Conservation (phyloP, 2,329 filamentous ascomycete species). For the Pezicula carpinea region DNA sequence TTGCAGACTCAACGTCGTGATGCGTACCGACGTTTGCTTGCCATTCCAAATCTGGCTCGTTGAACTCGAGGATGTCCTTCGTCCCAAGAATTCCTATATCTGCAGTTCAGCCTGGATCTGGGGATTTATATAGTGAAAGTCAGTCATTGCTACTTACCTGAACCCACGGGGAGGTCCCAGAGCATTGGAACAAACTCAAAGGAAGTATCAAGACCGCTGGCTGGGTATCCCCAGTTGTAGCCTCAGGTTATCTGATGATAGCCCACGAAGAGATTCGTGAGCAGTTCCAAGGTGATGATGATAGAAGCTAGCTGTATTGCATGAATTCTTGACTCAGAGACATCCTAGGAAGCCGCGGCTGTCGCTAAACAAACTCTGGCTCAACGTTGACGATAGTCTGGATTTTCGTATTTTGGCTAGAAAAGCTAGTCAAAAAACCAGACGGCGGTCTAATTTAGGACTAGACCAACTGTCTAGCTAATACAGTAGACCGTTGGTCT, state of each 20-base stretch:
- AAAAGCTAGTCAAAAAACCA: too few species aligned
- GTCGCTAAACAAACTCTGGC: too few species aligned
- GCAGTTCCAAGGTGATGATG: slow-evolving; percentile 32
- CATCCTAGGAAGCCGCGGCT: too few species aligned
- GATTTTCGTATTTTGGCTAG: too few species aligned
- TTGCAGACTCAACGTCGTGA: neutral
- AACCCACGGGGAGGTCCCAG: slow-evolving; percentile 43
- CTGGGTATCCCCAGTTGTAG: slow-evolving; percentile 61
- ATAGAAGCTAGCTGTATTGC: slow-evolving; percentile 68
- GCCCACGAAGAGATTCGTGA: slow-evolving; percentile 38
- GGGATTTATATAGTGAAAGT: neutral
- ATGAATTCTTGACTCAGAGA: too few species aligned
- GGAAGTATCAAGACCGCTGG: slow-evolving; percentile 33
- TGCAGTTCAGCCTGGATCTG: slow-evolving; percentile 43
- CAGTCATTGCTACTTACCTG: slow-evolving; percentile 10
- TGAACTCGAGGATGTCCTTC: slow-evolving; percentile 59
- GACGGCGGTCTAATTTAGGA: too few species aligned
- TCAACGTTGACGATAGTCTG: too few species aligned
- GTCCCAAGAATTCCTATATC: slow-evolving; percentile 51
- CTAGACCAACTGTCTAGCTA: too few species aligned
- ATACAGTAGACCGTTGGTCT: too few species aligned
- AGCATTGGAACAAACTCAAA: slow-evolving; percentile 58
- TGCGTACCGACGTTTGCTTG: slow-evolving; percentile 45
- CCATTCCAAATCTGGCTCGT: slow-evolving; percentile 57
- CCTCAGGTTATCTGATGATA: slow-evolving; percentile 48